Conservation (phyloP, 805 yeast species). For the Starmerella asiatica region DNA sequence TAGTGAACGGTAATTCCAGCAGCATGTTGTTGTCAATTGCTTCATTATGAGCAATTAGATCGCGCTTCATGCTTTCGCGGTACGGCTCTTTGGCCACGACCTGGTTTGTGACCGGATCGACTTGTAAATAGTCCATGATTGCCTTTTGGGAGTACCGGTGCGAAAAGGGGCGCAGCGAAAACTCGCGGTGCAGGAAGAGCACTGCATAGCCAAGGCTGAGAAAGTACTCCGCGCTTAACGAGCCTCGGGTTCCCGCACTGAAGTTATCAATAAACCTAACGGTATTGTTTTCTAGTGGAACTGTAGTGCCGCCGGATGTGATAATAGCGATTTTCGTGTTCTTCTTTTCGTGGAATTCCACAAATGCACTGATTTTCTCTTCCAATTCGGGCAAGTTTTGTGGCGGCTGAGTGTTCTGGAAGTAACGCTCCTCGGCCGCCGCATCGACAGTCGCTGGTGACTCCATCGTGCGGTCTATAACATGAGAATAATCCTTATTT, state of each 20-base stretch:
- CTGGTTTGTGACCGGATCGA: conserved; percentile 30
- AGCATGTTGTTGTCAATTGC: conserved; percentile 41
- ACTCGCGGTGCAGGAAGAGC: conserved; percentile 82
- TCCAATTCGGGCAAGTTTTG: conserved; percentile 52
- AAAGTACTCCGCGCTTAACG: conserved; percentile 87
- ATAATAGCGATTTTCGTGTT: conserved; percentile 55
- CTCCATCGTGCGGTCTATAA: conserved; percentile 66
- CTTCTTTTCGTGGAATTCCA: conserved; percentile 36
- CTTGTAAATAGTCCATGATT: conserved; percentile 68
- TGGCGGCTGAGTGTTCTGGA: conserved; percentile 61
- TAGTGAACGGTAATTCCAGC: conserved; percentile 77
- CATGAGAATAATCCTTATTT: conserved; percentile 28
- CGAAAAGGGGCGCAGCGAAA: conserved; percentile 83
- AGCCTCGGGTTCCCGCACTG: conserved; percentile 96
- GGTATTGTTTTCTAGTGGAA: conserved; percentile 91
- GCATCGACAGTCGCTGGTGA: conserved; percentile 64
- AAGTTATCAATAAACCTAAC: conserved; percentile 94
- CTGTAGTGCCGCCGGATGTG: conserved; percentile 96
- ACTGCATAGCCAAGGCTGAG: conserved; percentile 80
- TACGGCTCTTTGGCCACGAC: conserved; percentile 50
- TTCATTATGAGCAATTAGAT: conserved; percentile 34
- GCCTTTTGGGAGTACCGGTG: conserved; percentile 74
- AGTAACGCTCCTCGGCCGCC: conserved; percentile 62
- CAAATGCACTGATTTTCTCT: conserved; percentile 45
- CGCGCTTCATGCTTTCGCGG: conserved; percentile 46